Evolutionary conservation across 768 basidiomycete species (phyloP).

Genomic region (Pisolithus tinctorius): DNA sequence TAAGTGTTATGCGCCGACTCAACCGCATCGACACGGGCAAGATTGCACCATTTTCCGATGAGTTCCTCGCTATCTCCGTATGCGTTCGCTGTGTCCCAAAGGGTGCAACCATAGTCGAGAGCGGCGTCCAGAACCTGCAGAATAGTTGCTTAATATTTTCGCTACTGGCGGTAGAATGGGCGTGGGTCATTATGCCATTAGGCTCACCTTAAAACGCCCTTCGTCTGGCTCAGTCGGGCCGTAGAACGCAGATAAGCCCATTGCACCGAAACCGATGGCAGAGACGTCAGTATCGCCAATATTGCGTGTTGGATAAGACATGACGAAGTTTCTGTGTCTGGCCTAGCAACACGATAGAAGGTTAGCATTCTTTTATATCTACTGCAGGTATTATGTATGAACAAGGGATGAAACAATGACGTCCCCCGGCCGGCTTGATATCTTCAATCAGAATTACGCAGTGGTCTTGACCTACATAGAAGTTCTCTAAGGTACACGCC

Average conservation of each 20-base stretch:
- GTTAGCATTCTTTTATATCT: too few relatives aligned
- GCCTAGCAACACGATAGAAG: too few relatives aligned
- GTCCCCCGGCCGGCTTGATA: too few relatives aligned
- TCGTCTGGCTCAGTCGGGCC: constrained; percentile 45
- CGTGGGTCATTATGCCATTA: not conserved
- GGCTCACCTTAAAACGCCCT: constrained; percentile 49
- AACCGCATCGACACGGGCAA: not conserved
- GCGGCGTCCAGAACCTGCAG: constrained; percentile 37
- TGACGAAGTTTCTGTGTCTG: not conserved
- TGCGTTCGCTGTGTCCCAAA: constrained; percentile 42
- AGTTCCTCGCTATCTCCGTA: constrained; percentile 40
- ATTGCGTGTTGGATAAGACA: constrained; percentile 31
- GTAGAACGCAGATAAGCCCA: constrained; percentile 49
- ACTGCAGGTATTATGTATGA: too few relatives aligned
- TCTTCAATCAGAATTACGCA: too few relatives aligned
- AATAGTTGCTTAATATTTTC: not conserved
- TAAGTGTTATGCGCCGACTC: too few relatives aligned
- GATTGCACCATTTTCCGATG: constrained; percentile 36
- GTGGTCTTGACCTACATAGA: too few relatives aligned
- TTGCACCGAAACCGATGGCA: constrained; percentile 54
- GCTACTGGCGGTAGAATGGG: not conserved
- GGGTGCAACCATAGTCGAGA: constrained; percentile 34
- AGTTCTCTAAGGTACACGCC: too few relatives aligned
- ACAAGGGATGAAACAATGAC: too few relatives aligned
- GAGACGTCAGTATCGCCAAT: constrained; percentile 42